Evolutionary conservation across 768 basidiomycete genomes (phyloP), one percentile per base, ranked within the genome.

Genomic region (Cystofilobasidium capitatum): DNA sequence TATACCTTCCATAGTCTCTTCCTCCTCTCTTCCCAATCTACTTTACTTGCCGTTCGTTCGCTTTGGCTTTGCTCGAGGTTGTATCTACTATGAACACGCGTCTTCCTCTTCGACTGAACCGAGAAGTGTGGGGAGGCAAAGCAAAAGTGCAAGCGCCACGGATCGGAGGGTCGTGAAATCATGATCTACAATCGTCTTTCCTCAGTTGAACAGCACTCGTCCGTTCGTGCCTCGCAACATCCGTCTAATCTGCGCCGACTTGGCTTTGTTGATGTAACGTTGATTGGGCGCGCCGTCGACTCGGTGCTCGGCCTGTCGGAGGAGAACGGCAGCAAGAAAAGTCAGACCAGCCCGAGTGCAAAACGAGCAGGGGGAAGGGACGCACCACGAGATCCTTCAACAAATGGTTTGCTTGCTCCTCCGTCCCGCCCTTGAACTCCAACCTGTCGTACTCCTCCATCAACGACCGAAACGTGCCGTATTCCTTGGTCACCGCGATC

Each of bases 391-490:
- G 75, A 62, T 73, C 71, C 54, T 69, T 60, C 51, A 77, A 63
- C 70, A 77, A 58, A 39, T n/a, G 16, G 37, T 63, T 49, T 13
- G 54, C 64, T 3, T 61, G 58, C 26, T 44, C 45, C 14, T 69
- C 74, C 17, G 54, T 65, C 24, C 66, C 72, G 17, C 39, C 63
- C 22, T 67, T 70, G 51, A 71, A 42, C 64, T 76, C 76, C n/a
- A 71, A 66, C 55, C 49, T 62, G 61, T 77, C 76, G 44, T 69
- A 78, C 22, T 68, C 72, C 17, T 70, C 67, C 77, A 78, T 78
- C 62, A 78, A 49, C 1, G 66, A 66, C 49, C 62, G 45, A 62
- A 76, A 76, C 4, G 70, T 72, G 3, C 70, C 58, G 55, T 73
- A 74, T 42, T 72, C 71, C 3, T 71, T 69, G 0, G 70, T 71